Evolutionary conservation across 768 basidiomycete genomes (phyloP).

Genomic region (Russula ochroleuca): DNA sequence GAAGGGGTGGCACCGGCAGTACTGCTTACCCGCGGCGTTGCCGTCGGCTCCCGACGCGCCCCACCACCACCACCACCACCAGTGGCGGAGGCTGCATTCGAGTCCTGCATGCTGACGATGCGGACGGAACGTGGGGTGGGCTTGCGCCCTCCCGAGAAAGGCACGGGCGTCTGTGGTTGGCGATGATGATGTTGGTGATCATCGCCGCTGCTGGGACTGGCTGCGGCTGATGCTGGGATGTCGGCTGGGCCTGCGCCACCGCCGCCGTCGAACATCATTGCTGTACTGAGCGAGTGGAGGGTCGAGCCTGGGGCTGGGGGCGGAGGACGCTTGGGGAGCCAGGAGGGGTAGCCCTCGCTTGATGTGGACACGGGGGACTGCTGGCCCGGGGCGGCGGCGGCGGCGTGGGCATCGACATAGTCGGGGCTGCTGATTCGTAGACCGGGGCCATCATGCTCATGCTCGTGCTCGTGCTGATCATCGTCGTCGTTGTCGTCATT

Average conservation of each 20-base stretch:
- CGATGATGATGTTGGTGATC: neutral
- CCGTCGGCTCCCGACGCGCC: conserved; percentile 46
- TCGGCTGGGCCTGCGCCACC: conserved; percentile 7
- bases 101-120: conserved; percentile 65
- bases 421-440: neutral
- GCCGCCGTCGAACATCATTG: conserved; percentile 30
- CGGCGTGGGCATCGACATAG: neutral
- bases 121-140: conserved; percentile 78
- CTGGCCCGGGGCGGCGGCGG: neutral
- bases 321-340: conserved; percentile 76
- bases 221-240: conserved; percentile 29
- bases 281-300: conserved; percentile 52
- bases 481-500: neutral
- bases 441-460: neutral
- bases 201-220: neutral
- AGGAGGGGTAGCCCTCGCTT: conserved; percentile 71
- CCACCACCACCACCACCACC: neutral
- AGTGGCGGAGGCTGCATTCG: conserved; percentile 1
- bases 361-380: conserved; percentile 13
- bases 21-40: conserved; percentile 40
- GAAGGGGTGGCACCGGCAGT: conserved; percentile 30
- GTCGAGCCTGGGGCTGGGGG: conserved; percentile 73
- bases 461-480: neutral
- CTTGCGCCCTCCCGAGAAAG: conserved; percentile 58
- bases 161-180: conserved; percentile 26